Percentiles rank a stretch among this genome's conserved stretches.
These are phyloP conservation scores for Tetrapisispora fleetii DNA, from an alignment of 805 yeast genomes.

Conservation along the genomic window DNA sequence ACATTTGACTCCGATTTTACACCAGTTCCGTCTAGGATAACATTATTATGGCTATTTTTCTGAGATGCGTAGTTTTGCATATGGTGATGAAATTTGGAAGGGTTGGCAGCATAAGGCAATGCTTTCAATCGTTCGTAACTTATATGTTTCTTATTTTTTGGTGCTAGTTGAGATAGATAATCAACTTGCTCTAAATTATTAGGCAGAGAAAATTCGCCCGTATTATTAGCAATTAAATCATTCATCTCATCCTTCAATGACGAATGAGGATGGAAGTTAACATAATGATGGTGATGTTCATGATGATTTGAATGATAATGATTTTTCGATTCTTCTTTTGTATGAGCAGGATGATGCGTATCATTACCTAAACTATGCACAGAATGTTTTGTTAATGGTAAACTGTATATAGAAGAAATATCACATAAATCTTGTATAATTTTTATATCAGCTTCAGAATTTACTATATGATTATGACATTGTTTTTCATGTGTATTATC, in stretches of 20 bases:
- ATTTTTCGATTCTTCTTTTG: slow-evolving; percentile 5
- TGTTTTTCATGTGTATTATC: neutral
- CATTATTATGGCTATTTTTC: neutral
- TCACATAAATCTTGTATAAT: slow-evolving; percentile 26
- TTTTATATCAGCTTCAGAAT: slow-evolving; percentile 22
- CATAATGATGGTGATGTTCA: slow-evolving; percentile 7
- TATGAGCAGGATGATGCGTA: neutral
- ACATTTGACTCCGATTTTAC: neutral
- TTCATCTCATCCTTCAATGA: neutral
- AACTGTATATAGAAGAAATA: slow-evolving; percentile 28
- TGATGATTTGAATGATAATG: slow-evolving; percentile 11
- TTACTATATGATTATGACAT: slow-evolving; percentile 15
- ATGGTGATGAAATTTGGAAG: slow-evolving; percentile 1
- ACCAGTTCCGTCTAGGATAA: neutral
- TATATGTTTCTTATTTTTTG: neutral
- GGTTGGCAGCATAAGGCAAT: no score
- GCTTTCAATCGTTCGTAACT: slow-evolving; percentile 8
- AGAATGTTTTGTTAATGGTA: slow-evolving; percentile 26
- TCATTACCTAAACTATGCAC: slow-evolving; percentile 9
- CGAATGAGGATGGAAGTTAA: slow-evolving; percentile 8
- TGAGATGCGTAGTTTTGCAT: neutral
- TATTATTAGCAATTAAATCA: neutral
- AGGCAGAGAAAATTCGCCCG: neutral
- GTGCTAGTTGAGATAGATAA: neutral
- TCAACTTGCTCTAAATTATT: neutral